Conservation (phyloP, 2,329 filamentous ascomycete genomes). For the Fusarium xylarioides region DNA sequence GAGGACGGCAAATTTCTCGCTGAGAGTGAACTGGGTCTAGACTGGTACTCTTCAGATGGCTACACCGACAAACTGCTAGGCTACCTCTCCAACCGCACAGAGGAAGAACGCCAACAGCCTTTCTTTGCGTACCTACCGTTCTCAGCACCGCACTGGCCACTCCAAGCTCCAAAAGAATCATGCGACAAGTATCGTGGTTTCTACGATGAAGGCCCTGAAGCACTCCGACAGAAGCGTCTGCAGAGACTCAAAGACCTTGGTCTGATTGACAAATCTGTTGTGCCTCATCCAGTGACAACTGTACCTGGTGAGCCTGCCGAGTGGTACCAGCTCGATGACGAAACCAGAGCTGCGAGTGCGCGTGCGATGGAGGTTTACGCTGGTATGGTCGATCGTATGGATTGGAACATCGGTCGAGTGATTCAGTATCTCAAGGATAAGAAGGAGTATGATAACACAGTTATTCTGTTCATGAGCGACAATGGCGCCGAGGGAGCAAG, state of each 20-base stretch:
- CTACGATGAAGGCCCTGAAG: background rate
- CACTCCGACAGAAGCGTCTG: background rate
- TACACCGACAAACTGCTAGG: background rate
- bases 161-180: background rate
- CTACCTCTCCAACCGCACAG: background rate
- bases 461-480: background rate
- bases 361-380: background rate
- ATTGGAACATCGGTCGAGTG: background rate
- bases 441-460: background rate
- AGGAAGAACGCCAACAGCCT: background rate
- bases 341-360: background rate
- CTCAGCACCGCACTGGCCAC: background rate
- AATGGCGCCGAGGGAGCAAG: background rate
- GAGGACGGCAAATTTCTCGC: background rate
- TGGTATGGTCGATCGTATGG: background rate
- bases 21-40: background rate
- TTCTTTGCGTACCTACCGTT: constrained; percentile 1
- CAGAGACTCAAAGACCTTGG: background rate
- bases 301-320: background rate
- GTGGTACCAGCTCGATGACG: background rate
- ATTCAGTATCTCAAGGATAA: background rate
- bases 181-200: background rate
- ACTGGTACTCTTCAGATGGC: background rate
- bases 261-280: background rate
- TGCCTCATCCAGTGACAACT: background rate